These are phyloP conservation scores for Lentinula boryana DNA, from an alignment of 768 basidiomycete genomes.

Conservation along the genomic window DNA sequence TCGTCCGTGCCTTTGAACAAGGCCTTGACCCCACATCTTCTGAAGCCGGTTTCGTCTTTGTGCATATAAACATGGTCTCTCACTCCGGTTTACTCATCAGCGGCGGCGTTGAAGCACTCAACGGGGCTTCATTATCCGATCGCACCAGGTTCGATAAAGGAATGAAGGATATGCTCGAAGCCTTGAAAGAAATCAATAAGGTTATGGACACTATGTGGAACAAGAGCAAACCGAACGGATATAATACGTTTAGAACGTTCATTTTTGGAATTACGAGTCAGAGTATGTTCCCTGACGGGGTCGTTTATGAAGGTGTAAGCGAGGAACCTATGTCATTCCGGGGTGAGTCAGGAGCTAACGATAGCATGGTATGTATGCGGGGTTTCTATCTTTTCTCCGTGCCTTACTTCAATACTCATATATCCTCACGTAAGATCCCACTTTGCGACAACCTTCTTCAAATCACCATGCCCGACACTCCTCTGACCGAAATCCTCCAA, in stretches of 20 bases:
- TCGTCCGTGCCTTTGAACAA: conserved; percentile 27
- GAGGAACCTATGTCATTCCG: conserved; percentile 23
- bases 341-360: conserved; percentile 26
- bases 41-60: conserved; percentile 20
- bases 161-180: conserved; percentile 12
- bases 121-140: conserved; percentile 13
- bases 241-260: conserved; percentile 26
- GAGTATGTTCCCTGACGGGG: conserved; percentile 26
- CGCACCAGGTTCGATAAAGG: conserved; percentile 16
- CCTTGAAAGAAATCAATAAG: conserved; percentile 12
- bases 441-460: conserved; percentile 26
- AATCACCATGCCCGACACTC: conserved; percentile 21
- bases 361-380: conserved; percentile 4
- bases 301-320: conserved; percentile 24
- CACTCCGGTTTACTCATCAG: conserved; percentile 20
- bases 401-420: background rate
- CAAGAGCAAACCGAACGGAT: conserved; percentile 20
- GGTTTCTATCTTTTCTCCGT: background rate
- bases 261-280: conserved; percentile 26
- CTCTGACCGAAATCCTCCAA: conserved; percentile 22
- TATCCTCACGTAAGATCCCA: conserved; percentile 18
- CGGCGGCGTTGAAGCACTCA: conserved; percentile 17
- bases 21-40: conserved; percentile 16
- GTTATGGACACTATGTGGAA: conserved; percentile 23
- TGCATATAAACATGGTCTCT: conserved; percentile 22